Conservation (phyloP, 2,329 filamentous ascomycete species). For the Diaporthe longicolla region DNA sequence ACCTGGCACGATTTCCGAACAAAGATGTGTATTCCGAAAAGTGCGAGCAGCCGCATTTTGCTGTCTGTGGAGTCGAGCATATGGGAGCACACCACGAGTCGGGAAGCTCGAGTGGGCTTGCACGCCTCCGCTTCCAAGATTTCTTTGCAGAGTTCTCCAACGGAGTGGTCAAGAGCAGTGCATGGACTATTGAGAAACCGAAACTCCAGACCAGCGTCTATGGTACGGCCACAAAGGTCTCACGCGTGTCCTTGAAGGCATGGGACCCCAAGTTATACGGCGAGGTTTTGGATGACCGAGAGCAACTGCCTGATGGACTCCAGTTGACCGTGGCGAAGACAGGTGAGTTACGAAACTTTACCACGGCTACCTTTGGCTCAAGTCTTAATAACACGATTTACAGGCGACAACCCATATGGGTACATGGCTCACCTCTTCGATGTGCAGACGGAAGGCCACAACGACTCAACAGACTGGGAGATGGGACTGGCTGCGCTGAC, state of each 20-base stretch:
- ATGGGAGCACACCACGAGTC: not conserved
- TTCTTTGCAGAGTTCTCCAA: not conserved
- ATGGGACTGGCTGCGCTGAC: not conserved
- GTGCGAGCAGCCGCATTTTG: not conserved
- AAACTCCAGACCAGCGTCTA: conserved; percentile 2
- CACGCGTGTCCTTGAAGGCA: not conserved
- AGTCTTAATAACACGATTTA: not conserved
- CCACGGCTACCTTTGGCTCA: not conserved
- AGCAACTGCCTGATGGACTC: not conserved
- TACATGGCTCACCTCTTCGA: conserved; percentile 2
- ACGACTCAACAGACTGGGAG: not conserved
- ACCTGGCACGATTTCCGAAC: not conserved
- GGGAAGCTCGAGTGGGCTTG: not conserved
- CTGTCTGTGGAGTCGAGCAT: conserved; percentile 4
- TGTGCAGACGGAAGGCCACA: not conserved
- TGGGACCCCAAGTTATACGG: not conserved
- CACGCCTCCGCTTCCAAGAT: not conserved
- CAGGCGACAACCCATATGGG: not conserved
- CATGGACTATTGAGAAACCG: not conserved
- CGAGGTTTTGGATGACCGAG: not conserved
- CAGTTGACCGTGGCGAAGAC: not conserved
- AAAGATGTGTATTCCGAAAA: not conserved
- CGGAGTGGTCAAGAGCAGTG: not conserved
- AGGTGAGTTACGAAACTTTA: not conserved
- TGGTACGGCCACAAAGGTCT: not conserved